phyloP scores from a whole-genome alignment of 2,329 filamentous ascomycete species.

The Tolypocladium endophyticum region DNA sequence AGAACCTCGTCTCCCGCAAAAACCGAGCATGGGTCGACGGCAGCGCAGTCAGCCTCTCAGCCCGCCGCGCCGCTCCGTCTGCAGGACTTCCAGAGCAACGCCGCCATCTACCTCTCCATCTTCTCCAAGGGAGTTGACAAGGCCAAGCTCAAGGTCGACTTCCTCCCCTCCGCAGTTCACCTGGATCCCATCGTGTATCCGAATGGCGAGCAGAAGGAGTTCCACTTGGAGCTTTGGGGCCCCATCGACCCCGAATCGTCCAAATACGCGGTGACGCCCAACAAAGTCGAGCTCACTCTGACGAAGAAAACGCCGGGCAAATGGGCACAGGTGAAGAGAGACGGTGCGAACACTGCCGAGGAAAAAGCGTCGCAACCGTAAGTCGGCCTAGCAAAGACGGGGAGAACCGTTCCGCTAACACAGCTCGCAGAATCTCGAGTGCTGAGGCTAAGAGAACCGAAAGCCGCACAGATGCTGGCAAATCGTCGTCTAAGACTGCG shows the following conservation, averaged over 20 bases:
- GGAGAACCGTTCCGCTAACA: background rate
- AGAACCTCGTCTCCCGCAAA: constrained; percentile 15
- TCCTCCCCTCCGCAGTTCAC: constrained; percentile 13
- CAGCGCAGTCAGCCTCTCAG: constrained; percentile 6
- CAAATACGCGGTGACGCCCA: constrained; percentile 55
- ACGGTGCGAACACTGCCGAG: background rate
- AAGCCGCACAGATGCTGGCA: background rate
- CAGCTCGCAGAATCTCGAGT: background rate
- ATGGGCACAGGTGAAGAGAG: constrained; percentile 39
- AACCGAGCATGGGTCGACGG: background rate
- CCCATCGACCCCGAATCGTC: constrained; percentile 51
- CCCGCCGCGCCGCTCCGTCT: constrained; percentile 13
- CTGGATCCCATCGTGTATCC: constrained; percentile 22
- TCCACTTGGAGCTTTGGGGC: constrained; percentile 56
- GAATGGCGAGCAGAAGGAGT: constrained; percentile 46
- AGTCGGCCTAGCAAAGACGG: background rate
- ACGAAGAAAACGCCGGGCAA: constrained; percentile 58
- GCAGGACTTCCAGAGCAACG: constrained; percentile 25
- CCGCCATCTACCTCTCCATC: constrained; percentile 25
- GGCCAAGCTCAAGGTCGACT: constrained; percentile 27
- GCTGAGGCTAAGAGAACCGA: background rate
- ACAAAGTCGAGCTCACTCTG: constrained; percentile 70
- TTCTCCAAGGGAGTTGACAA: constrained; percentile 32
- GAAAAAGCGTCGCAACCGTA: background rate
- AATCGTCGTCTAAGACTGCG: background rate